A percentile compares a stretch with the other conserved stretches of the same genome.
Conservation (phyloP, 306 rosid species). For the Cucumis cinereus region DNA sequence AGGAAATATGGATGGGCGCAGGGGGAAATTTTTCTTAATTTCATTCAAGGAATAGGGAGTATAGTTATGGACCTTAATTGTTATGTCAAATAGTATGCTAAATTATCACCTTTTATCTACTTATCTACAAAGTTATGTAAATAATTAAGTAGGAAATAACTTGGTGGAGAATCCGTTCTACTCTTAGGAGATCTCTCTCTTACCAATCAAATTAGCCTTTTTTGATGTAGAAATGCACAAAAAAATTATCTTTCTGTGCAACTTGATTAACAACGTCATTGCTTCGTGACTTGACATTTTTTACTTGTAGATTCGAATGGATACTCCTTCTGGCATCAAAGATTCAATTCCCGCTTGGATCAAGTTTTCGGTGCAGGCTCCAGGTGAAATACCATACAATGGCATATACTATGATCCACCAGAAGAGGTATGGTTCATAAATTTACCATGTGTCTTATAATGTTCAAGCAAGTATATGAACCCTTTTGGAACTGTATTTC, state of each 20-base stretch:
- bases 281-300: not conserved
- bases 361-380: slow-evolving; percentile 89
- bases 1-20: too few relatives aligned
- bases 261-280: not conserved
- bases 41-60: too few relatives aligned
- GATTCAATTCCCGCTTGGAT: slow-evolving; percentile 99
- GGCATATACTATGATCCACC: slow-evolving; percentile 97
- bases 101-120: too few relatives aligned
- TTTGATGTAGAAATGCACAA: not conserved
- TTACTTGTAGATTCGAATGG: slow-evolving; percentile 67
- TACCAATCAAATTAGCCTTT: not conserved
- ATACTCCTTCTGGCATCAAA: slow-evolving; percentile 88
- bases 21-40: too few relatives aligned
- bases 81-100: too few relatives aligned
- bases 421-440: slow-evolving; percentile 57
- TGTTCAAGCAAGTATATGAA: not conserved
- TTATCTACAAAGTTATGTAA: too few relatives aligned
- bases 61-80: too few relatives aligned
- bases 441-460: not conserved
- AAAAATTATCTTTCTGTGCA: not conserved
- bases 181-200: too few relatives aligned
- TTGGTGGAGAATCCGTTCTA: too few relatives aligned
- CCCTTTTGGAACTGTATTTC: not conserved
- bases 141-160: too few relatives aligned
- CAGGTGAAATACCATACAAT: slow-evolving; percentile 81